A percentile compares a stretch with the other conserved stretches of the same genome.
phyloP scores from a whole-genome alignment of 2,329 filamentous ascomycete genomes.

The Epicoccum nigrum region DNA sequence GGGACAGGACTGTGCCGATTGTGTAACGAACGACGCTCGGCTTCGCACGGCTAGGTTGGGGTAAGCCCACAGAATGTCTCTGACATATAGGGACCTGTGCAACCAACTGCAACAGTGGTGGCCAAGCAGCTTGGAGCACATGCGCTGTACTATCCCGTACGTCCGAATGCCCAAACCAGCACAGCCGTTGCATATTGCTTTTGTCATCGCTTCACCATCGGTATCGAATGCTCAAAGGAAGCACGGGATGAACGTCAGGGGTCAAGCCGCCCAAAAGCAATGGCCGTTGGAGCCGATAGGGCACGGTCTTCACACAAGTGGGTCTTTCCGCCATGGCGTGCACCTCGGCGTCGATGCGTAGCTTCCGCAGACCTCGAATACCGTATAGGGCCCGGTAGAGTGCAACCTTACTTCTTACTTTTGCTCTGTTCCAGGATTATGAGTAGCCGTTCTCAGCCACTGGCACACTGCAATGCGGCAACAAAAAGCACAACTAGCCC shows the following conservation, averaged over 20 bases:
- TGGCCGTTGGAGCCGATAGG: conserved; percentile 3
- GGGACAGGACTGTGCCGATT: background rate
- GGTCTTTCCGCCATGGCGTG: conserved; percentile 14
- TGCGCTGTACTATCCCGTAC: too few relatives aligned
- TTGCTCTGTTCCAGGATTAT: conserved; percentile 11
- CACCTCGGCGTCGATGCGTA: conserved; percentile 14
- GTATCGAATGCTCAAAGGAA: background rate
- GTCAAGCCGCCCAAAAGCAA: conserved; percentile 13
- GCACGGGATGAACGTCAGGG: conserved; percentile 12
- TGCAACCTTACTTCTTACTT: conserved; percentile 14
- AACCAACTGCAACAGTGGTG: too few relatives aligned
- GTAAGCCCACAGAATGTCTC: too few relatives aligned
- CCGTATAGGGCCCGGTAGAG: conserved; percentile 8
- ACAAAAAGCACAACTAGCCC: conserved; percentile 15
- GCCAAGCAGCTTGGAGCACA: too few relatives aligned
- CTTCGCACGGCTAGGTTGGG: background rate
- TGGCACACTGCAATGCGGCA: conserved; percentile 5
- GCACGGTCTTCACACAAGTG: conserved; percentile 2
- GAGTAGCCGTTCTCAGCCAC: conserved; percentile 6
- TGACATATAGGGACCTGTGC: too few relatives aligned
- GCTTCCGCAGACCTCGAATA: conserved; percentile 4
- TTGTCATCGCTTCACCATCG: conserved; percentile 2
- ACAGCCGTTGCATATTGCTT: background rate
- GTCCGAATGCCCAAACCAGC: background rate
- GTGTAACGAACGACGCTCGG: background rate